These are phyloP conservation scores for Chenopodium formosanum DNA, from an alignment of 148 eudicot species.

Conservation along the genomic window DNA sequence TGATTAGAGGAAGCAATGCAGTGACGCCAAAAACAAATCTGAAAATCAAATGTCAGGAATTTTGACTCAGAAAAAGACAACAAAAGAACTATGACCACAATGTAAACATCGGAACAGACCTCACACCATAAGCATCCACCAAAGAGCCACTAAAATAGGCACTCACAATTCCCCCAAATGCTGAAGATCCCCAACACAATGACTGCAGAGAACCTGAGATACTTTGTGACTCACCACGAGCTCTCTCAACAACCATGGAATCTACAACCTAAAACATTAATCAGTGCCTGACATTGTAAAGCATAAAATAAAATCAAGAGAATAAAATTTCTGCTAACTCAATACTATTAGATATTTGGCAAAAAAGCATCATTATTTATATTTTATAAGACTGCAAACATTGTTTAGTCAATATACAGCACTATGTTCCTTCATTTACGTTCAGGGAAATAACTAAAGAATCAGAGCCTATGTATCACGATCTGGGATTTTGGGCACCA, in stretches of 20 bases:
- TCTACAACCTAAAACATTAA: conserved; percentile 88
- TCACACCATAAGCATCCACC: conserved; percentile 96
- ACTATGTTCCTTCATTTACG: neutral
- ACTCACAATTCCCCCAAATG: conserved; percentile 92
- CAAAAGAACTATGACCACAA: conserved; percentile 1
- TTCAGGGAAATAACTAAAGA: neutral
- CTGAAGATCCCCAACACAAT: conserved; percentile 97
- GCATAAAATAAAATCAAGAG: neutral
- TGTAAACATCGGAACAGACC: conserved; percentile 44
- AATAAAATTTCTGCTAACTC: neutral
- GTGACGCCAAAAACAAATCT: conserved; percentile 98
- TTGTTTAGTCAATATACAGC: neutral
- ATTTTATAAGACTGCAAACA: neutral
- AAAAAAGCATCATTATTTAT: neutral
- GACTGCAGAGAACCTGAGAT: conserved; percentile 98
- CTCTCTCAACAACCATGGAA: conserved; percentile 99
- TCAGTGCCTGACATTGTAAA: conserved; percentile 26
- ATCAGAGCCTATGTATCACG: neutral
- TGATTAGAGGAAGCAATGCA: conserved; percentile 88
- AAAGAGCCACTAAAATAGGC: conserved; percentile 97
- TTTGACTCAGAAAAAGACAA: neutral
- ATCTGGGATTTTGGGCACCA: too few species aligned
- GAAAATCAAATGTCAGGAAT: conserved; percentile 30
- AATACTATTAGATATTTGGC: neutral
- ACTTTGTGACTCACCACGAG: conserved; percentile 99